phyloP scores from a whole-genome alignment of 1,284 basidiomycete species.

The Ceratobasidium sp. region DNA sequence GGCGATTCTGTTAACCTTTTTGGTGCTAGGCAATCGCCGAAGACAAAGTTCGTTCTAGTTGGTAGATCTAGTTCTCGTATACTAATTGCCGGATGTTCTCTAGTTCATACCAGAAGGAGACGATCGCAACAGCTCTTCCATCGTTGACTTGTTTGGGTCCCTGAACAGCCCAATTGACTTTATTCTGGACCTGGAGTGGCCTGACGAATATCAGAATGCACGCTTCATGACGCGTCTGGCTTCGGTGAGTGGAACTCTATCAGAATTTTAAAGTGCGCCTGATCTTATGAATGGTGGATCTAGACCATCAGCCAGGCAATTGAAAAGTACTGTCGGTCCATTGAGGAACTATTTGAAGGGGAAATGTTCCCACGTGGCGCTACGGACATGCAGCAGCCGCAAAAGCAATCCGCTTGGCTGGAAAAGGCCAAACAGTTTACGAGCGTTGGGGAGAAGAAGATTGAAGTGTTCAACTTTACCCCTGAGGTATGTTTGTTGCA shows the following conservation, averaged over 20 bases:
- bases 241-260: constrained; percentile 59
- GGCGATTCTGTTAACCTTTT: neutral
- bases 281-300: constrained; percentile 5
- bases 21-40: constrained; percentile 73
- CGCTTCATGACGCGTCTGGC: constrained; percentile 87
- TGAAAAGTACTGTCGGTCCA: constrained; percentile 86
- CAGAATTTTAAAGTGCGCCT: neutral
- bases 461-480: constrained; percentile 93
- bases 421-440: constrained; percentile 87
- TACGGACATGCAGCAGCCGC: constrained; percentile 66
- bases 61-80: neutral
- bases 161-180: constrained; percentile 90
- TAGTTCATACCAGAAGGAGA: constrained; percentile 85
- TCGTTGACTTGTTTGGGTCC: constrained; percentile 95
- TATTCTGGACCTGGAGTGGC: constrained; percentile 89
- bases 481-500: constrained; percentile 52
- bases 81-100: constrained; percentile 1
- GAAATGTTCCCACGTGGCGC: constrained; percentile 91
- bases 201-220: constrained; percentile 87
- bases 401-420: constrained; percentile 88
- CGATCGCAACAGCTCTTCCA: constrained; percentile 92
- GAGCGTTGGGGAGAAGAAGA: constrained; percentile 82
- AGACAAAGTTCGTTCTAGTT: constrained; percentile 71
- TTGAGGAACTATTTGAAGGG: constrained; percentile 88
- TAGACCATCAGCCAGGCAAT: constrained; percentile 91